These are phyloP conservation scores for Friedmanniomyces endolithicus DNA, from an alignment of 495 filamentous ascomycete genomes.

Conservation along the genomic window DNA sequence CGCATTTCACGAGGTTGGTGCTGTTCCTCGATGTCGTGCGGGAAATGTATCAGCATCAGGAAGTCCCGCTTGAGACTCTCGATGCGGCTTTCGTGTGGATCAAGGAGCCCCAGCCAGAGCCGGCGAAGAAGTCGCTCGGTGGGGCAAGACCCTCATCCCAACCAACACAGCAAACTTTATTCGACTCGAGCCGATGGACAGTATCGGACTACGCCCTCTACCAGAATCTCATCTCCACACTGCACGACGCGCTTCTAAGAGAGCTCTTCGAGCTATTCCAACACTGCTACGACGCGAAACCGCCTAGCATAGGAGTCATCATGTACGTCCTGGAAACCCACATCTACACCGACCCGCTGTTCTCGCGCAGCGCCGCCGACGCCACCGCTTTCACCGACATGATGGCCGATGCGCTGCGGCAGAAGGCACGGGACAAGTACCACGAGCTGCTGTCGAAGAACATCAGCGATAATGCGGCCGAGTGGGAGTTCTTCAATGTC, in stretches of 20 bases:
- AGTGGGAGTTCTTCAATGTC: conserved; percentile 78
- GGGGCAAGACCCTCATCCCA: neutral
- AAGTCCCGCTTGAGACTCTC: conserved; percentile 66
- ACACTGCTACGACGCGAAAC: conserved; percentile 79
- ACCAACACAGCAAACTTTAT: conserved; percentile 40
- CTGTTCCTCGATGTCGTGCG: conserved; percentile 75
- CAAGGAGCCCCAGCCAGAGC: conserved; percentile 47
- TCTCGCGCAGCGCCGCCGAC: conserved; percentile 56
- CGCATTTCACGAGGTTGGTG: conserved; percentile 64
- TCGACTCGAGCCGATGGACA: conserved; percentile 62
- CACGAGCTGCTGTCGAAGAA: conserved; percentile 55
- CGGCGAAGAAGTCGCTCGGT: conserved; percentile 42
- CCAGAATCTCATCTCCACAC: conserved; percentile 56
- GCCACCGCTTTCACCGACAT: conserved; percentile 53
- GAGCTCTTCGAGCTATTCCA: conserved; percentile 79
- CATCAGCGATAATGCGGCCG: conserved; percentile 59
- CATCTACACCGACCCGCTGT: conserved; percentile 64
- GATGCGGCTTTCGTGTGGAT: conserved; percentile 70
- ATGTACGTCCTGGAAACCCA: conserved; percentile 77
- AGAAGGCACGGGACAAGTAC: conserved; percentile 64
- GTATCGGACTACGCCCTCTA: conserved; percentile 63
- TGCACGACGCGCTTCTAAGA: conserved; percentile 73
- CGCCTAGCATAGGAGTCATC: conserved; percentile 61
- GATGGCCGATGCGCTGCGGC: conserved; percentile 57
- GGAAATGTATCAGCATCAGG: conserved; percentile 74